Evolutionary conservation across 805 yeast species (phyloP).

Genomic region (Candida michaelii): DNA sequence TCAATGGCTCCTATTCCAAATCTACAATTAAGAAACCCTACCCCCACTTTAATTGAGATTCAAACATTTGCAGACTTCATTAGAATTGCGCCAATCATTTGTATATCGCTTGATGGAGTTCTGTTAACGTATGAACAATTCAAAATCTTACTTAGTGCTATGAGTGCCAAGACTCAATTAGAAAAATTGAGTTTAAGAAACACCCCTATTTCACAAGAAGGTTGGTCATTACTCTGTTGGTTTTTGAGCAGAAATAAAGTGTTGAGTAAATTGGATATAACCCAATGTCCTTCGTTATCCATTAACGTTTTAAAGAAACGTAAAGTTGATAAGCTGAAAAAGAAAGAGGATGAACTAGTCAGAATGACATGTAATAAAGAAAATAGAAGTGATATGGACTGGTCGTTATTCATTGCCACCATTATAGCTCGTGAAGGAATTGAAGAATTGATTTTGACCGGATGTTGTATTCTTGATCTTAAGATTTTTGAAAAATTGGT

Average conservation of each 20-base stretch:
- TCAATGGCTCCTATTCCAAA: conserved; percentile 72
- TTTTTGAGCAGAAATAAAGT: conserved; percentile 64
- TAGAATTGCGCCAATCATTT: conserved; percentile 77
- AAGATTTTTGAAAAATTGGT: conserved; percentile 56
- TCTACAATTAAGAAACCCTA: conserved; percentile 77
- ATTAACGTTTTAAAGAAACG: conserved; percentile 44
- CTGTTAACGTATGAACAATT: conserved; percentile 74
- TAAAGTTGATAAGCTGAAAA: conserved; percentile 19
- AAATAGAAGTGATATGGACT: conserved; percentile 75
- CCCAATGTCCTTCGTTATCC: conserved; percentile 59
- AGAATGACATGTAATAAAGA: conserved; percentile 50
- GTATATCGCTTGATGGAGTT: conserved; percentile 78
- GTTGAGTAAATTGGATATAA: conserved; percentile 61
- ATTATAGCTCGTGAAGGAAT: conserved; percentile 69
- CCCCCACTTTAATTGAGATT: conserved; percentile 85
- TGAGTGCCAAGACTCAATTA: conserved; percentile 62
- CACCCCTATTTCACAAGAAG: conserved; percentile 66
- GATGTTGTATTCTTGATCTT: conserved; percentile 62
- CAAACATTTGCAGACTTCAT: conserved; percentile 86
- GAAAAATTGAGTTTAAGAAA: conserved; percentile 77
- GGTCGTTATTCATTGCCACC: conserved; percentile 75
- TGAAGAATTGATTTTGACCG: conserved; percentile 77
- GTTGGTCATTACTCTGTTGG: conserved; percentile 81
- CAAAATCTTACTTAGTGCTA: conserved; percentile 65
- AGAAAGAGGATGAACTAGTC: conserved; percentile 23